These are phyloP conservation scores for Pichia pseudocactophila DNA, from an alignment of 805 yeast genomes.

Conservation along the genomic window DNA sequence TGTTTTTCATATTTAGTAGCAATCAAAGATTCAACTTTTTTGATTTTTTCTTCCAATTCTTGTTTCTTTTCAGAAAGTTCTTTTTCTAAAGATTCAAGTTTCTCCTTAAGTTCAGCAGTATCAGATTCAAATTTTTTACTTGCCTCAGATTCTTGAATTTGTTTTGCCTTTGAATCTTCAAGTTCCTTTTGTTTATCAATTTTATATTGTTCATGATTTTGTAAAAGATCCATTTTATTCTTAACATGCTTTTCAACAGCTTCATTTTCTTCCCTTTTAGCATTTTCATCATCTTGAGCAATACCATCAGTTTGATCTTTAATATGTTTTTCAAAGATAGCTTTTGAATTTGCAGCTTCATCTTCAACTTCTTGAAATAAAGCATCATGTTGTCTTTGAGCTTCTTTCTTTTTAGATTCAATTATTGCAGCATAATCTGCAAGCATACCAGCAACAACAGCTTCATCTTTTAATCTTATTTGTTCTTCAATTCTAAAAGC, in stretches of 20 bases:
- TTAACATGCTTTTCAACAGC: conserved; percentile 38
- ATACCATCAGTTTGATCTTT: conserved; percentile 34
- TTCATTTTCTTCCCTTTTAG: conserved; percentile 35
- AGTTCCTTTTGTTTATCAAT: conserved; percentile 25
- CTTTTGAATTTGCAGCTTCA: conserved; percentile 22
- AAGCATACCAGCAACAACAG: conserved; percentile 29
- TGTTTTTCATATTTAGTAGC: conserved; percentile 34
- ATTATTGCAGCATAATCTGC: conserved; percentile 31
- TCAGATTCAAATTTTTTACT: conserved; percentile 31
- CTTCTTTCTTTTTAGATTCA: conserved; percentile 33
- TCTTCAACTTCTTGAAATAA: conserved; percentile 19
- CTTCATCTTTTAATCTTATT: conserved; percentile 26
- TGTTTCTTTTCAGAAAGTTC: conserved; percentile 34
- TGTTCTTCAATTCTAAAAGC: conserved; percentile 19
- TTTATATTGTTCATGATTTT: conserved; percentile 37
- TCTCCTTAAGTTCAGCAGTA: conserved; percentile 30
- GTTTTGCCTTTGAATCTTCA: conserved; percentile 25
- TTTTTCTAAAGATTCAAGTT: conserved; percentile 31
- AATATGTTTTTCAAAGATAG: conserved; percentile 31
- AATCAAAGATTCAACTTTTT: conserved; percentile 32
- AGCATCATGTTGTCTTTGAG: conserved; percentile 17
- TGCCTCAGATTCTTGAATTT: conserved; percentile 23
- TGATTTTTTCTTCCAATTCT: conserved; percentile 25
- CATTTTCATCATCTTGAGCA: conserved; percentile 36
- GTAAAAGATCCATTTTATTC: conserved; percentile 34